These are phyloP conservation scores for Sporothrix schenckii DNA, from an alignment of 2,329 filamentous ascomycete genomes.

Conservation along the genomic window DNA sequence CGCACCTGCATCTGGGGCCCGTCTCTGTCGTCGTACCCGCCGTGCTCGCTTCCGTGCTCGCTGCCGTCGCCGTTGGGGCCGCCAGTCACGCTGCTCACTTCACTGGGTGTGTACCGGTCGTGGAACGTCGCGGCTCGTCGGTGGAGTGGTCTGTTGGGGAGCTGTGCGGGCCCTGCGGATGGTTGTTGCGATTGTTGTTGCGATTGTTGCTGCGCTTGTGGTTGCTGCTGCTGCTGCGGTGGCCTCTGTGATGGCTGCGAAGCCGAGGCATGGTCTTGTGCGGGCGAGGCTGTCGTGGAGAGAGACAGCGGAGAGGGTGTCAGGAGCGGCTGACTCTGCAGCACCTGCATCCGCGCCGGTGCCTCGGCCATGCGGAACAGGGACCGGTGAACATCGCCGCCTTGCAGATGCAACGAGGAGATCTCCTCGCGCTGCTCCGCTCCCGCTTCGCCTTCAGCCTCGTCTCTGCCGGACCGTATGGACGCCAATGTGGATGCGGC, in stretches of 20 bases:
- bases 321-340: conserved; percentile 19
- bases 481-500: background rate
- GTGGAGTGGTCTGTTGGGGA: conserved; percentile 24
- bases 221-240: background rate
- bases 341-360: conserved; percentile 51
- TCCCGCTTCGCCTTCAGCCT: background rate
- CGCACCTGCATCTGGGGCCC: conserved; percentile 38
- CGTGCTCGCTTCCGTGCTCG: conserved; percentile 26
- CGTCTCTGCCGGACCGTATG: conserved; percentile 21
- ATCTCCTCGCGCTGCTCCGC: conserved; percentile 10
- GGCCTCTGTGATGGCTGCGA: background rate
- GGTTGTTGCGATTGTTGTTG: background rate
- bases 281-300: background rate
- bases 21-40: conserved; percentile 37
- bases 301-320: conserved; percentile 28
- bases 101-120: conserved; percentile 43
- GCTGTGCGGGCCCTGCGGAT: background rate
- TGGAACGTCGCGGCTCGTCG: conserved; percentile 70
- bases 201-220: no score
- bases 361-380: conserved; percentile 71
- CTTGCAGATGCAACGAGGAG: conserved; percentile 67
- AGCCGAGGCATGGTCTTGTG: background rate
- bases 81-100: background rate
- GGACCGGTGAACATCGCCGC: conserved; percentile 77
- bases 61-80: conserved; percentile 4